Conservation (phyloP, 768 basidiomycete genomes). For the Saitozyma podzolica region DNA sequence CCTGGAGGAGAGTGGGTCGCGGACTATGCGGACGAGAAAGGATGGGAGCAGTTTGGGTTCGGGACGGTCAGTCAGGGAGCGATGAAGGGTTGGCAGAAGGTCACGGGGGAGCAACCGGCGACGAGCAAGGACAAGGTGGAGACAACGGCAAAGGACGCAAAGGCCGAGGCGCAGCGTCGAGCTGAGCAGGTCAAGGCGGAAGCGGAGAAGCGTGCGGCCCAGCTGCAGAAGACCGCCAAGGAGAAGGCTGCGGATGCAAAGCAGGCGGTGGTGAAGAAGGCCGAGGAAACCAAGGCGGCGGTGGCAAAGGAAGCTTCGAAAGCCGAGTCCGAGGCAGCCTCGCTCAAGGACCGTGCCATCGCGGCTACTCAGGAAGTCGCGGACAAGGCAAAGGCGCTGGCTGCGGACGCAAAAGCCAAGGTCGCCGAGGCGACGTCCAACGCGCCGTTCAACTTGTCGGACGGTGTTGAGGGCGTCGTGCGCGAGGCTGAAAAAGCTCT, state of each 20-base stretch:
- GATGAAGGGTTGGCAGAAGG: constrained; percentile 18
- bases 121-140: constrained; percentile 12
- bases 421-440: constrained; percentile 22
- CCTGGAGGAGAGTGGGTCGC: constrained; percentile 76
- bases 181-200: constrained; percentile 22
- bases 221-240: constrained; percentile 21
- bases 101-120: constrained; percentile 18
- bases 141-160: constrained; percentile 12
- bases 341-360: constrained; percentile 10
- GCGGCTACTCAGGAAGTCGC: constrained; percentile 37
- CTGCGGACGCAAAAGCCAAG: constrained; percentile 35
- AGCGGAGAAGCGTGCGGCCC: constrained; percentile 12
- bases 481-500: constrained; percentile 72
- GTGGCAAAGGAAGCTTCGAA: not conserved
- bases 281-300: constrained; percentile 20
- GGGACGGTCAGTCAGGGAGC: constrained; percentile 48
- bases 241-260: constrained; percentile 21
- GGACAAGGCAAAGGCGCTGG: constrained; percentile 56
- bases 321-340: constrained; percentile 3
- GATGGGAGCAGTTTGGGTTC: constrained; percentile 75
- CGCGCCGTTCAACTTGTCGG: constrained; percentile 56
- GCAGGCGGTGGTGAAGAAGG: constrained; percentile 13
- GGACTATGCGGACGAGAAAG: constrained; percentile 74
- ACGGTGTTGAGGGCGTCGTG: constrained; percentile 69
- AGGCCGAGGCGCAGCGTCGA: not conserved